These are phyloP conservation scores for Pichia occidentalis DNA, from an alignment of 805 yeast genomes.

Conservation along the genomic window DNA sequence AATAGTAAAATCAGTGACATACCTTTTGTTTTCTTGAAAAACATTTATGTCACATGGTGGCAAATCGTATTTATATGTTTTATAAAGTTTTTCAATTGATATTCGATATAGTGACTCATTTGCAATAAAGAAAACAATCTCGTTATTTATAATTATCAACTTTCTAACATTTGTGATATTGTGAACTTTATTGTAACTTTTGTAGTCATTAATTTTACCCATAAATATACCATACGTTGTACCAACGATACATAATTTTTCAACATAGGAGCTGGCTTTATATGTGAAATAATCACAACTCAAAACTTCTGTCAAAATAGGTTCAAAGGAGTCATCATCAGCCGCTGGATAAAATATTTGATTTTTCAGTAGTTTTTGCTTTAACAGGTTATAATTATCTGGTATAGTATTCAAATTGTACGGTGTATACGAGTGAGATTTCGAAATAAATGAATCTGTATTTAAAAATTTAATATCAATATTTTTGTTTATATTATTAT, in stretches of 20 bases:
- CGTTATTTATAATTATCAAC: constrained; percentile 52
- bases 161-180: constrained; percentile 47
- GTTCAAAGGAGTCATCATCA: constrained; percentile 2
- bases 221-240: constrained; percentile 58
- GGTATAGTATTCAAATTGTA: constrained; percentile 13
- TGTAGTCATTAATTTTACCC: constrained; percentile 33
- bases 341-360: background rate
- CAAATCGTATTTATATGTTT: constrained; percentile 44
- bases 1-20: constrained; percentile 55
- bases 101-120: constrained; percentile 56
- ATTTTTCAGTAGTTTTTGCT: background rate
- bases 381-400: background rate
- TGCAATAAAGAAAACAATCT: constrained; percentile 51
- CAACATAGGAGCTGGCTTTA: constrained; percentile 3
- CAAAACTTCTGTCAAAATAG: constrained; percentile 5
- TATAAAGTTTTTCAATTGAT: constrained; percentile 53
- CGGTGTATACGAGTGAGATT: constrained; percentile 19
- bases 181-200: constrained; percentile 55
- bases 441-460: constrained; percentile 16
- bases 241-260: constrained; percentile 47
- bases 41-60: constrained; percentile 35
- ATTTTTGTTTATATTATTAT: constrained; percentile 3
- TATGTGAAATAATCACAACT: constrained; percentile 12
- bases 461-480: constrained; percentile 14
- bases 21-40: constrained; percentile 25